These are phyloP conservation scores for Penicillium freii DNA, from an alignment of 2,329 filamentous ascomycete genomes.

Conservation along the genomic window DNA sequence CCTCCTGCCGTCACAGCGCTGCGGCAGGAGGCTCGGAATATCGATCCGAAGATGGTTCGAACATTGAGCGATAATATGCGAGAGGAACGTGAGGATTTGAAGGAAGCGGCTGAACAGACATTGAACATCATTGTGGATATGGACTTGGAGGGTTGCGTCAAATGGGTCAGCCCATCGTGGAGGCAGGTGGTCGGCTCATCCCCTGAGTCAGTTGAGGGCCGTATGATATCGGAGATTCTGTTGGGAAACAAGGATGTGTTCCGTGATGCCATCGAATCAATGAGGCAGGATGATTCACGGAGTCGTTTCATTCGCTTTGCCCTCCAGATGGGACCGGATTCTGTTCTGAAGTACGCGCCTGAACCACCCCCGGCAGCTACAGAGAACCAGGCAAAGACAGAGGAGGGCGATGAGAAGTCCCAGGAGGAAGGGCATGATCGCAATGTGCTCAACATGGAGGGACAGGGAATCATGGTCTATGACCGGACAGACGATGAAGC, in stretches of 20 bases:
- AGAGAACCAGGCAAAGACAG: conserved; percentile 18
- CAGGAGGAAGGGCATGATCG: conserved; percentile 42
- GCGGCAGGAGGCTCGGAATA: conserved; percentile 43
- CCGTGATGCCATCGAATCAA: conserved; percentile 76
- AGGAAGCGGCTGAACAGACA: conserved; percentile 93
- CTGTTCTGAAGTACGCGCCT: conserved; percentile 57
- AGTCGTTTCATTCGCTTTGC: conserved; percentile 87
- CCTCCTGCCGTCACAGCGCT: conserved; percentile 46
- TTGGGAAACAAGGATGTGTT: conserved; percentile 79
- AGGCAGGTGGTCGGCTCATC: conserved; percentile 82
- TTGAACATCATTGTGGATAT: conserved; percentile 95
- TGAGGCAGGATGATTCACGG: conserved; percentile 88
- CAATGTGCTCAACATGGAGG: conserved; percentile 76
- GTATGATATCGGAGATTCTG: conserved; percentile 75
- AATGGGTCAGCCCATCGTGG: conserved; percentile 98
- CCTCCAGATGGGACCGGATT: conserved; percentile 66
- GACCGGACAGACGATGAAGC: conserved; percentile 81
- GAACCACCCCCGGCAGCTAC: conserved; percentile 29
- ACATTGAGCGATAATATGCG: conserved; percentile 84
- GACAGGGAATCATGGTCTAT: conserved; percentile 97
- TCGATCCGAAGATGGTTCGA: conserved; percentile 52
- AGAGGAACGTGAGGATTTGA: conserved; percentile 88
- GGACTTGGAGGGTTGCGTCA: conserved; percentile 81
- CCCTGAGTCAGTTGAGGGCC: conserved; percentile 69
- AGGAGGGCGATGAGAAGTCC: conserved; percentile 37